A percentile compares a stretch with the other conserved stretches of the same genome.
phyloP scores from a whole-genome alignment of 176 grass and related monocot genomes.

The Paspalum vaginatum region DNA sequence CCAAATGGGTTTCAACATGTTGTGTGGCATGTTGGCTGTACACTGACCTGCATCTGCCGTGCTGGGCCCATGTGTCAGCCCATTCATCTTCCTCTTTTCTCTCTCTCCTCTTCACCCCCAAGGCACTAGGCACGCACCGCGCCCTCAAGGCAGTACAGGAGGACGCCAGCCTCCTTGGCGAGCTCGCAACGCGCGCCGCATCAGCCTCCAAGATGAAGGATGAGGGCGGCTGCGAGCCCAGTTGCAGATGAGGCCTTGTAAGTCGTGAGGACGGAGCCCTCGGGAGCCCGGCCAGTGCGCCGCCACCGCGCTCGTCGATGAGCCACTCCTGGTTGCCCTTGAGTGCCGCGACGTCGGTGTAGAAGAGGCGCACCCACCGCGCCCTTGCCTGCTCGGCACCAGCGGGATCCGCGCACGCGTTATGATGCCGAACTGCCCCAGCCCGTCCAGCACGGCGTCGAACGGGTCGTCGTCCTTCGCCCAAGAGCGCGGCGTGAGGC shows the following conservation, averaged over 20 bases:
- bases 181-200: constrained; percentile 23
- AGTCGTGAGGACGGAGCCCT: constrained; percentile 46
- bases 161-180: no score
- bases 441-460: constrained; percentile 55
- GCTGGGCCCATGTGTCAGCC: no score
- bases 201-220: constrained; percentile 39
- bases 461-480: constrained; percentile 46
- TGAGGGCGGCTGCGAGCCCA: constrained; percentile 37
- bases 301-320: constrained; percentile 31
- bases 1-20: no score
- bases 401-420: constrained; percentile 61
- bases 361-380: constrained; percentile 54
- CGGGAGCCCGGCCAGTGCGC: constrained; percentile 41
- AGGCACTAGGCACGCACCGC: no score
- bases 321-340: constrained; percentile 52
- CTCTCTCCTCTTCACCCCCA: no score
- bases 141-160: no score
- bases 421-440: constrained; percentile 72
- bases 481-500: constrained; percentile 52
- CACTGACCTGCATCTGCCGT: no score
- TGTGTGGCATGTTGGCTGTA: no score
- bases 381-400: constrained; percentile 33
- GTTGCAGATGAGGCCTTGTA: constrained; percentile 24
- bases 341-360: constrained; percentile 38
- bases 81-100: no score